phyloP scores from a whole-genome alignment of 352 stramenopile genomes.

The Phytophthora fragariaefolia region DNA sequence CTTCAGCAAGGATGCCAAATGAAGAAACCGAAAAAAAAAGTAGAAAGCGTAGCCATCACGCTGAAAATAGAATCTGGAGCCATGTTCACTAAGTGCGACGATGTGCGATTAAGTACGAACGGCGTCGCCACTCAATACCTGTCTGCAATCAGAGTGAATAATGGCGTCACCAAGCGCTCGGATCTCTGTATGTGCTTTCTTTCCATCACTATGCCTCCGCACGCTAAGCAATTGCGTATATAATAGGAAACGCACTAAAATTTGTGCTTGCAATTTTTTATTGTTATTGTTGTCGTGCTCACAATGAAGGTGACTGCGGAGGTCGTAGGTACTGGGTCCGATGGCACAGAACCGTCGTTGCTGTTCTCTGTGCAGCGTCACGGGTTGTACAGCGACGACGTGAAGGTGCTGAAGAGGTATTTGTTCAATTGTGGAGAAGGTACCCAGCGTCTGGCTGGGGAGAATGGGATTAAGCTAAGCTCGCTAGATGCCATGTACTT shows the following conservation, averaged over 20 bases:
- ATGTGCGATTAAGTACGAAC: conserved; percentile 17
- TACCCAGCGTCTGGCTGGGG: conserved; percentile 68
- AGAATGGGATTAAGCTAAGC: conserved; percentile 75
- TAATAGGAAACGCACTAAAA: neutral
- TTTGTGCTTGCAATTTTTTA: neutral
- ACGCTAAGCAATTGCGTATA: neutral
- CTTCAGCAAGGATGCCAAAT: neutral
- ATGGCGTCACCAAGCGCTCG: conserved; percentile 12
- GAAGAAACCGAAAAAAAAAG: neutral
- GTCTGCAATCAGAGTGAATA: too few relatives aligned
- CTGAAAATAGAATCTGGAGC: conserved; percentile 22
- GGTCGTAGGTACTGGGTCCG: conserved; percentile 64
- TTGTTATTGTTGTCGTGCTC: conserved; percentile 5
- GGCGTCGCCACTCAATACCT: conserved; percentile 12
- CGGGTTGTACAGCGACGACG: conserved; percentile 67
- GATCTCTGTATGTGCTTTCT: conserved; percentile 23
- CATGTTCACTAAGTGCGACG: conserved; percentile 21
- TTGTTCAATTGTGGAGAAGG: conserved; percentile 81
- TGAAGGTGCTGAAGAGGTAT: conserved; percentile 65
- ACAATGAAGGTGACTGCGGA: conserved; percentile 54
- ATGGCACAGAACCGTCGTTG: conserved; percentile 74
- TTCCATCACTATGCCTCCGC: neutral
- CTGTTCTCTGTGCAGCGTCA: conserved; percentile 73
- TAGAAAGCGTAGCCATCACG: conserved; percentile 20
- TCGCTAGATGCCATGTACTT: conserved; percentile 75